Conservation (phyloP, 441 rosid genomes). For the Cnidoscolus chayamansa region DNA sequence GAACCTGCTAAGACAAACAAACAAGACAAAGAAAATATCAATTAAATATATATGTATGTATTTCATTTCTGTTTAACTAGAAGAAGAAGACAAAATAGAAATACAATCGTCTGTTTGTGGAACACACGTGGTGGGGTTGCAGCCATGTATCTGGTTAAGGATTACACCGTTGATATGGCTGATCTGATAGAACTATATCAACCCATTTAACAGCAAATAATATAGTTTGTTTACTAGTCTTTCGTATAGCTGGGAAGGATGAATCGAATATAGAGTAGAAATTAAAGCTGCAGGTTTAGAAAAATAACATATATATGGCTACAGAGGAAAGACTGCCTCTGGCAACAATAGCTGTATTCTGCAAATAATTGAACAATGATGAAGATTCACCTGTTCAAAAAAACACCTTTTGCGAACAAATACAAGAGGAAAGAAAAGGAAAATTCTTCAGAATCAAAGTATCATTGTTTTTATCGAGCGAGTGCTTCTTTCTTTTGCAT, state of each 20-base stretch:
- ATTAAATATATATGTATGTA: no score
- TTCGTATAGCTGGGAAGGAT: background rate
- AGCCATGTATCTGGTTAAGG: background rate
- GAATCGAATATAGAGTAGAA: background rate
- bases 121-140: background rate
- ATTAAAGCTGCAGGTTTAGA: background rate
- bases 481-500: background rate
- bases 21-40: background rate
- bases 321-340: background rate
- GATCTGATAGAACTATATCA: background rate
- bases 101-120: background rate
- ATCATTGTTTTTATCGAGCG: background rate
- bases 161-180: background rate
- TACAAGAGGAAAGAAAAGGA: background rate
- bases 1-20: constrained; percentile 7
- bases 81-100: background rate
- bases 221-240: no score
- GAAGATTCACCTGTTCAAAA: constrained; percentile 11
- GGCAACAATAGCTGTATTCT: constrained; percentile 15
- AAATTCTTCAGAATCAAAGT: background rate
- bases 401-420: background rate
- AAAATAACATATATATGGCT: constrained; percentile 6
- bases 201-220: background rate
- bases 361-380: constrained; percentile 15
- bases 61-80: no score